Conservation (phyloP, 164 flowering plant species). For the Nymphaea thermarum region DNA sequence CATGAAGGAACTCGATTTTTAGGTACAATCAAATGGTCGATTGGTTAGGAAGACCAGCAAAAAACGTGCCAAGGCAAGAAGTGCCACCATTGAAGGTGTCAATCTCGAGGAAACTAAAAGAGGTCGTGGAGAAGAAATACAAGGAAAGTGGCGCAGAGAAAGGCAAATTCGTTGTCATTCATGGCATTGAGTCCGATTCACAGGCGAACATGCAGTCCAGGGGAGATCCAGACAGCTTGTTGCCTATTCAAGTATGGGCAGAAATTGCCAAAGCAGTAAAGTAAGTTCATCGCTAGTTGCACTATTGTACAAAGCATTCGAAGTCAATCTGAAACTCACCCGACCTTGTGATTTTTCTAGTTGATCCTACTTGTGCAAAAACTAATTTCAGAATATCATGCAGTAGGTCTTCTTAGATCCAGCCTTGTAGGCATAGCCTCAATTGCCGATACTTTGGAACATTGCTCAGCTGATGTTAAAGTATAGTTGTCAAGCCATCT, state of each 20-base stretch:
- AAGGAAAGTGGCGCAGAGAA: slow-evolving; percentile 55
- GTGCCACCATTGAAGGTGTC: slow-evolving; percentile 68
- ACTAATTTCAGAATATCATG: no score
- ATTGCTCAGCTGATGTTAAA: no score
- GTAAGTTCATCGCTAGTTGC: slow-evolving; percentile 12
- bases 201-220: slow-evolving; percentile 80
- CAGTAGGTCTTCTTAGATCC: no score
- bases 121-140: slow-evolving; percentile 53
- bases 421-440: no score
- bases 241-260: slow-evolving; percentile 64
- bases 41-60: slow-evolving; percentile 66
- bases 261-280: slow-evolving; percentile 49
- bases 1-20: no score
- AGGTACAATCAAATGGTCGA: slow-evolving; percentile 85
- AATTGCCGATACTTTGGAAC: no score
- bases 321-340: no score
- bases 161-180: slow-evolving; percentile 68
- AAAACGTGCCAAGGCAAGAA: slow-evolving; percentile 51
- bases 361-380: no score
- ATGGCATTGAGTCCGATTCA: slow-evolving; percentile 71
- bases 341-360: no score
- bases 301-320: no score
- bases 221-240: slow-evolving; percentile 81
- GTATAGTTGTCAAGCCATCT: no score
- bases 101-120: slow-evolving; percentile 64